Base-by-base conservation (phyloP, 805 yeast species). In the Lachancea kluyveri region DNA sequence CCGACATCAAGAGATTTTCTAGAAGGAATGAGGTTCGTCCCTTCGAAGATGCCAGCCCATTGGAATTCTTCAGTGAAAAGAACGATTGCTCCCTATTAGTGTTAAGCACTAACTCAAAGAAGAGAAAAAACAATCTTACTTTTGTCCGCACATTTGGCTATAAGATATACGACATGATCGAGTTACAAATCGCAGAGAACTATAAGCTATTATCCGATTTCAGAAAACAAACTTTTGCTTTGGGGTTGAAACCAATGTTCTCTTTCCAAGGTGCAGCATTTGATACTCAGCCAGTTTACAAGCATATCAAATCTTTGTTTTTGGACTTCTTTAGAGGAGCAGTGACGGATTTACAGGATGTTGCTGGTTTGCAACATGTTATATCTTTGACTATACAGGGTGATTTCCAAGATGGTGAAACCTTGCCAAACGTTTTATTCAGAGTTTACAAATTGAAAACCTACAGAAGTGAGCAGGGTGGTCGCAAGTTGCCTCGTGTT, bases 231-330 rank as follows among this genome's bases (percentile, higher is more conserved):
- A 86, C 96, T 1, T 86, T 88, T 61, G 74, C 80, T 25, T 67
- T 90, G 22, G 98, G 98, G 17, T 67, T 90, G 55, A 88, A 86
- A 57, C 98, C 98, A 39, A 76, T 92, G 88, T 82, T 92, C 59
- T 69, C 81, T 3, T 92, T 92, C 67, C 86, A 86, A 56, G 96
- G 98, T 26, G 77, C 92, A 14, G 81, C 81, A 7, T 92, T 92
- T 50, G 97, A 92, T 45, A 68, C 79, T 8, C 86, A 90, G 53
- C 95, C 96, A 17, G 79, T 79, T 16, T 88, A 71, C 62, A 74
- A 70, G 57, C 96, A 88, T 40, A 54, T 87, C 42, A 90, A 90
- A 62, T 86, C 96, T 1, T 66, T 88, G 43, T 87, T 92, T 51
- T 52, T 92, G 43, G 98, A 92, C 60, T 81, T 92, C 57, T 92